Conservation (phyloP, 495 filamentous ascomycete species). For the Thozetella sp. region DNA sequence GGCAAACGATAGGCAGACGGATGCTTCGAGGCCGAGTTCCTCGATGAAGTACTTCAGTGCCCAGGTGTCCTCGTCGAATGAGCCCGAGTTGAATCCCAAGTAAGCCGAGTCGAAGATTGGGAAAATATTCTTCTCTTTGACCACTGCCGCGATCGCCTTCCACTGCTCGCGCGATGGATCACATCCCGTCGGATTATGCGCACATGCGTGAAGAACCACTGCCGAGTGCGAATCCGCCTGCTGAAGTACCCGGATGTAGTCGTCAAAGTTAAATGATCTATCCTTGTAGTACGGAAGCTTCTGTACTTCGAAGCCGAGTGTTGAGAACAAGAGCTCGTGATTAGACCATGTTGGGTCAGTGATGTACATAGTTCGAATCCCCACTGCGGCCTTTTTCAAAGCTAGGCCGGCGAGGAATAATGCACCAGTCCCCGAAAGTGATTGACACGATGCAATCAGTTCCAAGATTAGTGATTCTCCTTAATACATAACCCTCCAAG, state of each 20-base stretch:
- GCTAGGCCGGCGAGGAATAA: slow-evolving; percentile 74
- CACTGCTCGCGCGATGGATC: slow-evolving; percentile 83
- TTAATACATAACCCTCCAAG: background rate
- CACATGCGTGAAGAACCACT: slow-evolving; percentile 81
- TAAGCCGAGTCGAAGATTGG: slow-evolving; percentile 91
- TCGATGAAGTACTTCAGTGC: slow-evolving; percentile 84
- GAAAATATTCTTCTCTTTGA: slow-evolving; percentile 67
- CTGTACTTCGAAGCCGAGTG: slow-evolving; percentile 3
- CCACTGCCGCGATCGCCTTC: slow-evolving; percentile 68
- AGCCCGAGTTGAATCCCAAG: slow-evolving; percentile 83
- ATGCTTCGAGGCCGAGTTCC: slow-evolving; percentile 79
- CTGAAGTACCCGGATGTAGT: background rate
- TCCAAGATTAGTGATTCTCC: background rate
- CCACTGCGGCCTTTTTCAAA: slow-evolving; percentile 62
- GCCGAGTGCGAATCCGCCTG: slow-evolving; percentile 44
- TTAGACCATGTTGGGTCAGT: slow-evolving; percentile 86
- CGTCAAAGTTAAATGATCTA: background rate
- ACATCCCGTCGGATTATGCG: slow-evolving; percentile 87
- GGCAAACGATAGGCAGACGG: slow-evolving; percentile 80
- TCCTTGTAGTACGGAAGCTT: background rate
- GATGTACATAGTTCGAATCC: slow-evolving; percentile 66
- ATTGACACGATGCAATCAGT: slow-evolving; percentile 37
- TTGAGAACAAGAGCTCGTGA: slow-evolving; percentile 76
- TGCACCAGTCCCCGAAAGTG: slow-evolving; percentile 76
- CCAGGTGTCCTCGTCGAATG: slow-evolving; percentile 66